Conservation (phyloP, 106 monocot genomes). For the Gastrodia elata region DNA sequence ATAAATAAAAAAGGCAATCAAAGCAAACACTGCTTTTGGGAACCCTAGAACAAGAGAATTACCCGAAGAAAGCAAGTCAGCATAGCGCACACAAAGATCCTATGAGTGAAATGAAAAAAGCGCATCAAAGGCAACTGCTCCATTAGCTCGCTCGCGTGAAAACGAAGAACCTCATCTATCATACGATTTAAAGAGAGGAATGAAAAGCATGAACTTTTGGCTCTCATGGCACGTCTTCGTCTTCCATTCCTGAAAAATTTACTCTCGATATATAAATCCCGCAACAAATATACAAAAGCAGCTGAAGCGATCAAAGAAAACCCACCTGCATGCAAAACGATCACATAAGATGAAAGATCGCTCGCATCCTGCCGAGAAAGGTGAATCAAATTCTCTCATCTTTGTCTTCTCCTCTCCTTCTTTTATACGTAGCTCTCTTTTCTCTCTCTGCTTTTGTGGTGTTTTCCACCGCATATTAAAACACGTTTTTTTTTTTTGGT, state of each 20-base stretch:
- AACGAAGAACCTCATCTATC: neutral
- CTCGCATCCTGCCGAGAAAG: neutral
- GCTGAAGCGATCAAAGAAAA: neutral
- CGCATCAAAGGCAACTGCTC: neutral
- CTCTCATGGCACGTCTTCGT: neutral
- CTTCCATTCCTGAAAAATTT: neutral
- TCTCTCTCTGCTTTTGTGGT: neutral
- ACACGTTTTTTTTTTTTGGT: too few relatives aligned
- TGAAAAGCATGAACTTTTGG: neutral
- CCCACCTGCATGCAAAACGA: neutral
- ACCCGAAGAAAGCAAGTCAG: neutral
- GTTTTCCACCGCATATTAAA: too few relatives aligned
- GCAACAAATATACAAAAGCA: neutral
- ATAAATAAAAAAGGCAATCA: neutral
- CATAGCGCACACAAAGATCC: neutral
- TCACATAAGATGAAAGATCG: neutral
- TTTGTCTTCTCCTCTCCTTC: too few relatives aligned
- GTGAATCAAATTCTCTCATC: neutral
- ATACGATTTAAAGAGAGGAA: neutral
- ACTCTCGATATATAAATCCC: neutral
- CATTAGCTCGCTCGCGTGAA: neutral
- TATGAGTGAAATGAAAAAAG: neutral
- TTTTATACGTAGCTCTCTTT: too few relatives aligned
- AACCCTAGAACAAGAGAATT: slow-evolving; percentile 1
- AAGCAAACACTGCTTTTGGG: neutral